phyloP scores from a whole-genome alignment of 2,329 filamentous ascomycete genomes.

The Penicillium olsonii region DNA sequence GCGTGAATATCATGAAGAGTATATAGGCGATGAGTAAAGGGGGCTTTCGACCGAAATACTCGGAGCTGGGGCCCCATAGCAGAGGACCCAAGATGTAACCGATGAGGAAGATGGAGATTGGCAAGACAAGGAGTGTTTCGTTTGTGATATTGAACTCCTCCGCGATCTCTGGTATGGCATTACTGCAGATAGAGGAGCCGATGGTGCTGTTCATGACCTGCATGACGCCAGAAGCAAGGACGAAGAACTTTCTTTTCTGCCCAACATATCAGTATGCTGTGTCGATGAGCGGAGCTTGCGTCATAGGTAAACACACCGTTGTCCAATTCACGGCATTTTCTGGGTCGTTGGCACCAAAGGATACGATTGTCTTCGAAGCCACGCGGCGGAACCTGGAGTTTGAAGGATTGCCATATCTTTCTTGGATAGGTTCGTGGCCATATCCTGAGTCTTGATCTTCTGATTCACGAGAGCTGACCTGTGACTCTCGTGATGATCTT shows the following conservation, averaged over 20 bases:
- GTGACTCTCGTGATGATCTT: constrained; percentile 14
- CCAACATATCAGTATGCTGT: not conserved
- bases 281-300: not conserved
- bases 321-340: constrained; percentile 39
- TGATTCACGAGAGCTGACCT: constrained; percentile 11
- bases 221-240: constrained; percentile 39
- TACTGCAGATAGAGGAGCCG: constrained; percentile 42
- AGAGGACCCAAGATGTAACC: constrained; percentile 48
- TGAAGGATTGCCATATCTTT: constrained; percentile 28
- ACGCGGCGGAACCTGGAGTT: constrained; percentile 34
- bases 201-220: constrained; percentile 46
- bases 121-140: constrained; percentile 37
- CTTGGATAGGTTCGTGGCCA: constrained; percentile 27
- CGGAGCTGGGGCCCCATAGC: constrained; percentile 47
- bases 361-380: constrained; percentile 38
- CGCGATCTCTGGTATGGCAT: constrained; percentile 40
- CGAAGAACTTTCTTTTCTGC: constrained; percentile 32
- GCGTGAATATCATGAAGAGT: constrained; percentile 44
- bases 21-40: constrained; percentile 55
- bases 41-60: constrained; percentile 44
- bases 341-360: constrained; percentile 36
- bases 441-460: constrained; percentile 20
- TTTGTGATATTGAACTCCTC: constrained; percentile 37
- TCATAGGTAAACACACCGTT: constrained; percentile 21
- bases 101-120: constrained; percentile 44